Evolutionary conservation across 768 basidiomycete genomes (phyloP), one percentile per base, ranked within the genome.

Genomic region (Leccinum rimulosum): DNA sequence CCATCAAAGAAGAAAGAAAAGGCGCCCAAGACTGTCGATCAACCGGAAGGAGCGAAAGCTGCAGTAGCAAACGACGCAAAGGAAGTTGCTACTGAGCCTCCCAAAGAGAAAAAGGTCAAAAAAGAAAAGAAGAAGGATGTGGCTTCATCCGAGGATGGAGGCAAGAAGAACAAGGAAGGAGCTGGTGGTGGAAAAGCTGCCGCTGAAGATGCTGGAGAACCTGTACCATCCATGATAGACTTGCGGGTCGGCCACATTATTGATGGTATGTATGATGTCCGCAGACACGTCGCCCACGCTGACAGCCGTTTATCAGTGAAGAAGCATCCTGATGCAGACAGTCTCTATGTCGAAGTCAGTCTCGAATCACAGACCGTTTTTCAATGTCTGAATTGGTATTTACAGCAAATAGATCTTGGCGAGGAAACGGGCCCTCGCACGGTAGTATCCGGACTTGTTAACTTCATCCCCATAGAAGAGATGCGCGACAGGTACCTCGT

Each of bases 261-360:
- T 17, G 91, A 97, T 70, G 85, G 95, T 96, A 65, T 70, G 94
- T 95, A 65, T 70, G 85, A 74, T 33, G 10, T 33, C 33, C n/a
- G 45, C 15, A 7, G 47, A 27, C 11, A 15, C 43, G 14, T 25
- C 27, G 28, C 31, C n/a, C 33, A 25, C 9, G 50, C 62, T 63
- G 35, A 70, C 35, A 15, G 38, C 9, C 30, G 50, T 22, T 57
- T 28, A 56, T 64, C 68, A 96, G 96, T 98, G 67, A 87, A 86
- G 75, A 93, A 91, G 68, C 97, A 99, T 70, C 96, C 97, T 15
- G 97, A 99, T 69, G 97, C 97, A 3, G 97, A 98, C 68, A 87
- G 93, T 52, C 82, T 99, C n/a, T 99, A 98, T 70, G 84, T 98
- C 61, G 96, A 98, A 82, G 91, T 86, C 69, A 36, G 78, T 59